Percentiles rank a stretch among this genome's conserved stretches.
Evolutionary conservation across 129 eudicot species (phyloP).

Genomic region (Helianthus annuus): DNA sequence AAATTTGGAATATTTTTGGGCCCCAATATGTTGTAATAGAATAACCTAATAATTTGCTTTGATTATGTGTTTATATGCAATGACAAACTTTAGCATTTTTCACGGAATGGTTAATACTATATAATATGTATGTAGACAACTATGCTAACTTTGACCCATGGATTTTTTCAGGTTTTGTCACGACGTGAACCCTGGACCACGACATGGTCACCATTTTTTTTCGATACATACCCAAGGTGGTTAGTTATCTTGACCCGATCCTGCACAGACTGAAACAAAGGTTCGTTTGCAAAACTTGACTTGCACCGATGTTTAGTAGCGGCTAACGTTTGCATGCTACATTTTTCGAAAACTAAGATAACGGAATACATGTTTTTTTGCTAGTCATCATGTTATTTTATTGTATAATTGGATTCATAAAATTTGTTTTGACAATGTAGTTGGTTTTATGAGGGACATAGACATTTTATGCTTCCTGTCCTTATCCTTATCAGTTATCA

Average conservation of each 20-base stretch:
- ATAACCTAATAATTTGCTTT: conserved; percentile 4
- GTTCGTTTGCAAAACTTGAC: conserved; percentile 2
- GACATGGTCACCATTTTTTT: conserved; percentile 3
- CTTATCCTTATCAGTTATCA: conserved; percentile 6
- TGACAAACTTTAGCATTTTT: conserved; percentile 10
- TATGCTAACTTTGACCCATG: not conserved
- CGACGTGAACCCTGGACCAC: not conserved
- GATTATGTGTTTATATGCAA: not conserved
- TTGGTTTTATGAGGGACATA: conserved; percentile 19
- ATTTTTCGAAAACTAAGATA: not conserved
- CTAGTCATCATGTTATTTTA: not conserved
- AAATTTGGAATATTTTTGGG: not conserved
- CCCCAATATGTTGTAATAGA: not conserved
- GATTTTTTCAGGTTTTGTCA: conserved; percentile 2
- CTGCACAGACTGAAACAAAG: conserved; percentile 9
- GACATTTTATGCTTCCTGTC: conserved; percentile 6
- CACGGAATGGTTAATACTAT: not conserved
- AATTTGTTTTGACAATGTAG: not conserved
- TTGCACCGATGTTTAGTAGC: conserved; percentile 14
- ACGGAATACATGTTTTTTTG: conserved; percentile 5
- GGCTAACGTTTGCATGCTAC: not conserved
- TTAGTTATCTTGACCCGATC: conserved; percentile 1
- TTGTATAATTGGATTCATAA: conserved; percentile 21
- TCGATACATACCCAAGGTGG: not conserved
- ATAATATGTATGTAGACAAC: not conserved